Percentiles rank a stretch among this genome's conserved stretches.
Evolutionary conservation across 257 asterid genomes (phyloP).

Genomic region (Petrea volubilis): DNA sequence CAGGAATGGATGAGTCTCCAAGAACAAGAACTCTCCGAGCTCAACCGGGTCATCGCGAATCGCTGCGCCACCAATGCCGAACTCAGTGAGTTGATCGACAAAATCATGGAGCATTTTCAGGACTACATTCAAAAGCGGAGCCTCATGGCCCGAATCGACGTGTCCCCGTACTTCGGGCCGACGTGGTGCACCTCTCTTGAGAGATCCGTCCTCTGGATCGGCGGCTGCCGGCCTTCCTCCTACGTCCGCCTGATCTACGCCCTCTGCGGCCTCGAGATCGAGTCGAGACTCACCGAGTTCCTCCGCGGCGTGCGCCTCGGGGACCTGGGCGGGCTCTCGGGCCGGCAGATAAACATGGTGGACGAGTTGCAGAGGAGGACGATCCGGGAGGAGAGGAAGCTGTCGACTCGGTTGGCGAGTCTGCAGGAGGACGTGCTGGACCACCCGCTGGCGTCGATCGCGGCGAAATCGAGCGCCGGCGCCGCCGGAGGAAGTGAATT

Average conservation of each 20-base stretch:
- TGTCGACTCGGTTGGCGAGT: slow-evolving; percentile 29
- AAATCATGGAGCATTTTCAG: slow-evolving; percentile 29
- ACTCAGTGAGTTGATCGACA: slow-evolving; percentile 31
- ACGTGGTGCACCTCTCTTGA: slow-evolving; percentile 54
- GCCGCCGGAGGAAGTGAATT: not conserved
- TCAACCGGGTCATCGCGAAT: slow-evolving; percentile 24
- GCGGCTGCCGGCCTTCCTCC: slow-evolving; percentile 59
- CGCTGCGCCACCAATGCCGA: slow-evolving; percentile 19
- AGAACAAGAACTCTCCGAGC: slow-evolving; percentile 40
- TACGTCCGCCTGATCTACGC: slow-evolving; percentile 48
- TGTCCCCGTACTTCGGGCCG: slow-evolving; percentile 49
- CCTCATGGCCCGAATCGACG: slow-evolving; percentile 32
- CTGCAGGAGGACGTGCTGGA: slow-evolving; percentile 50
- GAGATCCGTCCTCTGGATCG: slow-evolving; percentile 58
- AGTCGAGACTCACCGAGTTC: slow-evolving; percentile 33
- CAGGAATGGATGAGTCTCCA: slow-evolving; percentile 48
- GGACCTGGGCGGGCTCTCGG: slow-evolving; percentile 32
- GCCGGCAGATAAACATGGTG: slow-evolving; percentile 32
- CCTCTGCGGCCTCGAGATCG: slow-evolving; percentile 40
- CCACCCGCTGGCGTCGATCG: slow-evolving; percentile 38
- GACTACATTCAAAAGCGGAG: slow-evolving; percentile 34
- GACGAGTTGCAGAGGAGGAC: slow-evolving; percentile 41
- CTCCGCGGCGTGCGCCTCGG: slow-evolving; percentile 34
- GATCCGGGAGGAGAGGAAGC: slow-evolving; percentile 37
- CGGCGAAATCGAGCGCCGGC: not conserved